Conservation (phyloP, 805 yeast genomes). For the Yarrowia divulgata region DNA sequence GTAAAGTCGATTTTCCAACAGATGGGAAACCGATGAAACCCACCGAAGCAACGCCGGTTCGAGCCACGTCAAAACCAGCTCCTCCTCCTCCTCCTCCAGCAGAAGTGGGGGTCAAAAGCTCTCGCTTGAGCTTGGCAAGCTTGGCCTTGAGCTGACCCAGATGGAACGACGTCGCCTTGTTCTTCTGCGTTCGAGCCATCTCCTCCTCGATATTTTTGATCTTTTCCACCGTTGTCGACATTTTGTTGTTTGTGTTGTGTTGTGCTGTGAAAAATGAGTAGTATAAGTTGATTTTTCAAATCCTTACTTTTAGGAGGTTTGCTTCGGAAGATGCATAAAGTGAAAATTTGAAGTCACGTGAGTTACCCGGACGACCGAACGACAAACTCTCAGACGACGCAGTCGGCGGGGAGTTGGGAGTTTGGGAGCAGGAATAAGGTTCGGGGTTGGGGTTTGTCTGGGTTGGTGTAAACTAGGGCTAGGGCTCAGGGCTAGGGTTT, state of each 20-base stretch:
- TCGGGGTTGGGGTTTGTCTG: no score
- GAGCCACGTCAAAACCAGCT: slow-evolving; percentile 96
- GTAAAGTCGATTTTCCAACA: slow-evolving; percentile 78
- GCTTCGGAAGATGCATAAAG: slow-evolving; percentile 33
- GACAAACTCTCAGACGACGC: no score
- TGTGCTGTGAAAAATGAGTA: background rate
- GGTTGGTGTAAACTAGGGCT: no score
- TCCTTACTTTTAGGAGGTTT: slow-evolving; percentile 10
- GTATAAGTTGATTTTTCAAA: background rate
- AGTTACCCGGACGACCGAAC: slow-evolving; percentile 26
- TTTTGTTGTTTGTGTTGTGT: slow-evolving; percentile 3
- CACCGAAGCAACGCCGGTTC: slow-evolving; percentile 96
- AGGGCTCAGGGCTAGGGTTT: no score
- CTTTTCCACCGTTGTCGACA: slow-evolving; percentile 40
- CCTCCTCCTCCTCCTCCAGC: slow-evolving; percentile 89
- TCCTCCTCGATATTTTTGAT: slow-evolving; percentile 76
- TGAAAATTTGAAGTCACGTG: slow-evolving; percentile 35
- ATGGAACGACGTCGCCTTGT: slow-evolving; percentile 97
- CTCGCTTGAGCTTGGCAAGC: slow-evolving; percentile 92
- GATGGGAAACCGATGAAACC: slow-evolving; percentile 99
- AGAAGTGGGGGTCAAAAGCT: slow-evolving; percentile 72
- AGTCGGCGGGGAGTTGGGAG: no score
- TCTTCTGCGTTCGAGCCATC: slow-evolving; percentile 97
- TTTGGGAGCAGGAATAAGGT: no score
- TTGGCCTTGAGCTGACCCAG: slow-evolving; percentile 97